Evolutionary conservation across 352 stramenopile species (phyloP), one percentile per base, ranked within the genome.

Genomic region (Globisporangium cederbergense): DNA sequence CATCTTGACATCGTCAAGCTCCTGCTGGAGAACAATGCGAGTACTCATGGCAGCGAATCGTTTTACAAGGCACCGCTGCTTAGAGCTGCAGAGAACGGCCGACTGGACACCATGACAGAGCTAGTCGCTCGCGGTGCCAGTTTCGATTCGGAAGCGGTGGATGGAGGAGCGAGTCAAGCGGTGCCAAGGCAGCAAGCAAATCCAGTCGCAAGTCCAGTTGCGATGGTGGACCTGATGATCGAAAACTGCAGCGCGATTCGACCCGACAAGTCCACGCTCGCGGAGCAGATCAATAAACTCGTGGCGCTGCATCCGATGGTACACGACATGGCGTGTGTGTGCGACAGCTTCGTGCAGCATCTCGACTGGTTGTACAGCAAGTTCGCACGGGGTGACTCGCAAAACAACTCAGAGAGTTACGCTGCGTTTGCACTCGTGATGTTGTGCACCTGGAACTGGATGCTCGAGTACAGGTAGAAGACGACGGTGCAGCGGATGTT

Each of bases 391-490:
- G 47, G 25, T 10, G 49, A 36, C 0, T 13, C 0, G 11, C 10
- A 34, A 36, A 1, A 2, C 25, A 30, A 10, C 49, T 4, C 36
- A 25, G 0, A 14, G 50, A 28, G 18, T 28, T 5, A 56, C 50
- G 2, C 28, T 42, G 50, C 16, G 28, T 9, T 56, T 7, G 28
- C 18, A 2, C 50, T 38, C 28, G 30, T 56, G 50, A 16, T 3
- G 14, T 8, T 56, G 5, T 28, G 28, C 14, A 14, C 25, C 16
- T 56, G 28, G 28, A 42, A 56, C 28, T 56, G 50, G 28, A 56
- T 56, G 50, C 50, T 42, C 14, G 50, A 56, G 50, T 56, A 13
- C 50, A 14, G 42, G 10, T 28, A 38, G 28, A 56, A 28, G 50
- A 42, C 2, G 0, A 16, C 18, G 22, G 25, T 11, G 10, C 25